These are phyloP conservation scores for Phytophthora boehmeriae DNA, from an alignment of 352 stramenopile species.

Conservation along the genomic window DNA sequence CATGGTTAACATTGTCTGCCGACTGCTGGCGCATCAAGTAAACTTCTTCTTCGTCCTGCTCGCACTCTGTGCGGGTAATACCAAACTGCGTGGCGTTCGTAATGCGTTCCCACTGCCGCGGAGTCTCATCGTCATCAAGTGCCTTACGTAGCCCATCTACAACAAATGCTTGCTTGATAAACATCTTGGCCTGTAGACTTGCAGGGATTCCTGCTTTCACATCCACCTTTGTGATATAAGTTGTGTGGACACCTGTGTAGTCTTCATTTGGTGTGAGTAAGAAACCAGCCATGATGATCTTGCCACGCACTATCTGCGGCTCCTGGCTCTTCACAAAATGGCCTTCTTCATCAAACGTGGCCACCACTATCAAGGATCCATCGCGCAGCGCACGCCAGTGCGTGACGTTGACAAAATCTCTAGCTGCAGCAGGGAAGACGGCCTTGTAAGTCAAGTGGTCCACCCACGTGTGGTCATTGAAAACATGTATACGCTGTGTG, in stretches of 20 bases:
- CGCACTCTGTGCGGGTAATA: slow-evolving; percentile 45
- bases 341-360: slow-evolving; percentile 44
- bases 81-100: slow-evolving; percentile 58
- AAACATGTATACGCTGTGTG: slow-evolving; percentile 57
- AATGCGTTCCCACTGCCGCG: slow-evolving; percentile 37
- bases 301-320: slow-evolving; percentile 55
- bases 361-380: slow-evolving; percentile 58
- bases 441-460: slow-evolving; percentile 76
- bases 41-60: slow-evolving; percentile 50
- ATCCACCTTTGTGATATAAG: slow-evolving; percentile 76
- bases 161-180: slow-evolving; percentile 74
- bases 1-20: slow-evolving; percentile 18
- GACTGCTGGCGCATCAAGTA: slow-evolving; percentile 30
- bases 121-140: slow-evolving; percentile 52
- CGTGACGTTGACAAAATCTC: slow-evolving; percentile 73
- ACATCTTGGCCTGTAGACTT: slow-evolving; percentile 69
- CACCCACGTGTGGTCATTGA: slow-evolving; percentile 74
- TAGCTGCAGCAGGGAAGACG: slow-evolving; percentile 56
- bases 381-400: slow-evolving; percentile 76
- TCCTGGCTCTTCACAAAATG: slow-evolving; percentile 47
- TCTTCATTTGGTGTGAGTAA: slow-evolving; percentile 64
- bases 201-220: slow-evolving; percentile 61
- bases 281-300: slow-evolving; percentile 65
- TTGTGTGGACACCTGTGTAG: slow-evolving; percentile 54
- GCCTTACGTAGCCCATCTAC: slow-evolving; percentile 61